These are phyloP conservation scores for Clavariopsis aquatica DNA, from an alignment of 495 filamentous ascomycete genomes.

Conservation along the genomic window DNA sequence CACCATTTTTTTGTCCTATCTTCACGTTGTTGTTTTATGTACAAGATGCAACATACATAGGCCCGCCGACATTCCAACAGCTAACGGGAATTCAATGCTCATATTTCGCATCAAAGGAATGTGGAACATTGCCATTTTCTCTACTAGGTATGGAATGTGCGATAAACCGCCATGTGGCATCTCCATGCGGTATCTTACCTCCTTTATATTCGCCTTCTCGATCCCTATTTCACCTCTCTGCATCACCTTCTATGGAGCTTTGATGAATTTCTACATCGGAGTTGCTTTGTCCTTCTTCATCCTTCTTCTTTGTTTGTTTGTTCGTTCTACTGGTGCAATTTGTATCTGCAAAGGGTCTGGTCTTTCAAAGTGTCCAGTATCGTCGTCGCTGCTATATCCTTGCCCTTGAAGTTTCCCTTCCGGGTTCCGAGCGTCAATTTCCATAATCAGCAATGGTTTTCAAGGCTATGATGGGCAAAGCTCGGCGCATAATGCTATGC, in stretches of 20 bases:
- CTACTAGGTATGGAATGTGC: constrained; percentile 33
- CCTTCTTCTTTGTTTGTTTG: background rate
- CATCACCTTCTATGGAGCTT: background rate
- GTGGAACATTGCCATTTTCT: constrained; percentile 28
- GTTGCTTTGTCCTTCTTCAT: background rate
- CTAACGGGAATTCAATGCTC: background rate
- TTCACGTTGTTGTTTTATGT: no score
- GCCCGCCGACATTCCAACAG: background rate
- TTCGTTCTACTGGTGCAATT: background rate
- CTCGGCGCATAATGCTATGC: constrained; percentile 22
- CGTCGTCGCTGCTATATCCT: background rate
- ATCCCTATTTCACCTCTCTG: constrained; percentile 8
- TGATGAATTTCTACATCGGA: background rate
- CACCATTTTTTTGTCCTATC: background rate
- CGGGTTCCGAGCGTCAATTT: background rate
- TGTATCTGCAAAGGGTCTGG: background rate
- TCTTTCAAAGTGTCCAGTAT: no score
- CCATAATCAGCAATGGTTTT: constrained; percentile 17
- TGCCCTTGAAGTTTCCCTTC: no score
- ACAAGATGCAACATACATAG: no score
- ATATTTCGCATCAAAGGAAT: constrained; percentile 21
- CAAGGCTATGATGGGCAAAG: constrained; percentile 15
- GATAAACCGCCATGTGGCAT: constrained; percentile 26
- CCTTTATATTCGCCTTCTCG: constrained; percentile 17
- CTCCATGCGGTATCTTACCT: constrained; percentile 10